phyloP scores from a whole-genome alignment of 768 basidiomycete genomes.

The Trametes cubensis region DNA sequence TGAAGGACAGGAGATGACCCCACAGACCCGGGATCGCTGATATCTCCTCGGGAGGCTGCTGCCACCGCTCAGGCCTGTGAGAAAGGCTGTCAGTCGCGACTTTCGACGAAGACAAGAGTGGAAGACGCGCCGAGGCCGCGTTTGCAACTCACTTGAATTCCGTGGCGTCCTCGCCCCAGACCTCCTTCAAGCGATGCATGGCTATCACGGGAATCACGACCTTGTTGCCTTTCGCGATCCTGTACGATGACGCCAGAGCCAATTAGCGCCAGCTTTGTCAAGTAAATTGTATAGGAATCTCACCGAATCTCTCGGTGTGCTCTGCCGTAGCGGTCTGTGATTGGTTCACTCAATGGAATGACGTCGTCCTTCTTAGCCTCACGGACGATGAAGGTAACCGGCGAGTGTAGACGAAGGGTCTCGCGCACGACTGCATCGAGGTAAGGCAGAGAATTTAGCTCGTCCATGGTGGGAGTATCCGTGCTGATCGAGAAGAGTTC shows the following conservation, averaged over 20 bases:
- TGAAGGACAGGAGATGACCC: constrained; percentile 61
- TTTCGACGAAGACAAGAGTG: background rate
- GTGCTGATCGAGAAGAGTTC: constrained; percentile 48
- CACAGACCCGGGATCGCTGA: constrained; percentile 58
- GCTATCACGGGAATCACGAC: constrained; percentile 52
- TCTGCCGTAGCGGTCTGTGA: constrained; percentile 27
- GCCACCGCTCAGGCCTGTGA: constrained; percentile 67
- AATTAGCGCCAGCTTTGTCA: background rate
- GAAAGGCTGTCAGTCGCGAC: background rate
- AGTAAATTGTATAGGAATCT: constrained; percentile 3
- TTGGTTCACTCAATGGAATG: constrained; percentile 50
- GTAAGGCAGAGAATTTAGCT: constrained; percentile 64
- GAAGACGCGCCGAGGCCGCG: too few species aligned
- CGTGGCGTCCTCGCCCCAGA: constrained; percentile 68
- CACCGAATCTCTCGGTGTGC: constrained; percentile 22
- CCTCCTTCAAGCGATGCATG: constrained; percentile 51
- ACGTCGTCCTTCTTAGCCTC: constrained; percentile 47
- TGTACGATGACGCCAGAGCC: background rate
- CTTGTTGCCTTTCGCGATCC: constrained; percentile 35
- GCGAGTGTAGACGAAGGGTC: constrained; percentile 57
- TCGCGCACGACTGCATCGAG: constrained; percentile 68
- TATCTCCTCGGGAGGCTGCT: constrained; percentile 45
- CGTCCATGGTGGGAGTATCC: constrained; percentile 62
- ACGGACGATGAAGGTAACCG: constrained; percentile 52
- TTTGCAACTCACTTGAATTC: constrained; percentile 56